A percentile compares a stretch with the other conserved stretches of the same genome.
Evolutionary conservation across 495 filamentous ascomycete genomes (phyloP).

Genomic region (Clohesyomyces aquaticus): DNA sequence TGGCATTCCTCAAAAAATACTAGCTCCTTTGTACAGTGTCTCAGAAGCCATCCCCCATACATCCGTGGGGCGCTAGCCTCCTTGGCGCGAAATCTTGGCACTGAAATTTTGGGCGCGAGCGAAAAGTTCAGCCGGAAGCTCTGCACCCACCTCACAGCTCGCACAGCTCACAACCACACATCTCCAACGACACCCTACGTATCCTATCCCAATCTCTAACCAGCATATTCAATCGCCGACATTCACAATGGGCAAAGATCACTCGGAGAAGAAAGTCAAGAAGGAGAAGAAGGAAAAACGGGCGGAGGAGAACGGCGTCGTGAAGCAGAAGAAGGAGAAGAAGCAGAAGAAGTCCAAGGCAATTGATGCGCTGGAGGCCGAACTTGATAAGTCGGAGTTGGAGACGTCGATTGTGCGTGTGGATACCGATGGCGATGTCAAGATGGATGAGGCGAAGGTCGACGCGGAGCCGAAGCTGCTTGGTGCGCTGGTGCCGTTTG

Average conservation of each 20-base stretch:
- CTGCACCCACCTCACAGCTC: constrained; percentile 10
- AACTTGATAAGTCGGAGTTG: constrained; percentile 18
- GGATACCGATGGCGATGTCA: constrained; percentile 42
- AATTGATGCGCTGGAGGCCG: constrained; percentile 27
- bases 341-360: constrained; percentile 48
- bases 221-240: neutral
- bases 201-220: neutral
- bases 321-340: constrained; percentile 57
- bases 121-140: constrained; percentile 12
- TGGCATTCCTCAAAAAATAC: too few species aligned
- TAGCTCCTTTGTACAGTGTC: too few species aligned
- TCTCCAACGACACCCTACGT: neutral
- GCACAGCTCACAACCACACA: neutral
- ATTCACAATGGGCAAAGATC: constrained; percentile 46
- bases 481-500: constrained; percentile 89
- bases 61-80: too few species aligned
- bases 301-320: constrained; percentile 72
- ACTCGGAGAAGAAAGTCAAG: constrained; percentile 44
- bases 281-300: constrained; percentile 73
- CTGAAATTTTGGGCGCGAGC: constrained; percentile 3
- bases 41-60: too few species aligned
- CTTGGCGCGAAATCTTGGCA: too few species aligned
- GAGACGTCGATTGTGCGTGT: constrained; percentile 8
- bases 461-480: constrained; percentile 47
- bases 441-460: constrained; percentile 35